Conservation (phyloP, 1,139 yeast species). For the Kluyveromyces sp. region DNA sequence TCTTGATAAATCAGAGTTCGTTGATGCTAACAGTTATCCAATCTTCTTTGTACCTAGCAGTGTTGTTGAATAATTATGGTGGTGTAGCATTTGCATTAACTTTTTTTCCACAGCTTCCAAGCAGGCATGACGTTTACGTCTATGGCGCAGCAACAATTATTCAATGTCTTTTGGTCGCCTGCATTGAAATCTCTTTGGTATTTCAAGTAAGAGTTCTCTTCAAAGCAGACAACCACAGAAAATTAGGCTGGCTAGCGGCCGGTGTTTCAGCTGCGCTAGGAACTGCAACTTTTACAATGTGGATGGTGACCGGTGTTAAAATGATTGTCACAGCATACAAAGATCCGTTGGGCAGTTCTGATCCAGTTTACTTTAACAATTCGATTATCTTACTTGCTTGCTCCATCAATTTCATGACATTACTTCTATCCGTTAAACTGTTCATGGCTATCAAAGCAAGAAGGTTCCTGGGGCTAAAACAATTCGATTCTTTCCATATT, state of each 20-base stretch:
- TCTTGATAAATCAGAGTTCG: constrained; percentile 57
- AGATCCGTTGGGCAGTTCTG: constrained; percentile 26
- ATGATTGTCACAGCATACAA: constrained; percentile 31
- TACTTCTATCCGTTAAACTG: constrained; percentile 55
- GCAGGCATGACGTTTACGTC: constrained; percentile 34
- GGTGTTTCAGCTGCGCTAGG: constrained; percentile 40
- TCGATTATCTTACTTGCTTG: constrained; percentile 61
- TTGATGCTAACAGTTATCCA: constrained; percentile 50
- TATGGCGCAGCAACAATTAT: constrained; percentile 55
- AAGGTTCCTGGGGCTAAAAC: constrained; percentile 67
- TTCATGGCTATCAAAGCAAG: constrained; percentile 63
- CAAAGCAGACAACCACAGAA: constrained; percentile 42
- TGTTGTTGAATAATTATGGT: constrained; percentile 47
- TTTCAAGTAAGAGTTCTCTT: constrained; percentile 69
- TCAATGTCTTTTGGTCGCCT: constrained; percentile 49
- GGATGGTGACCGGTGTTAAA: constrained; percentile 41
- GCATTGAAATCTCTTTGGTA: constrained; percentile 58
- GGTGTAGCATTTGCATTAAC: constrained; percentile 48
- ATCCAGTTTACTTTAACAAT: constrained; percentile 37
- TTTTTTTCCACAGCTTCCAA: constrained; percentile 36
- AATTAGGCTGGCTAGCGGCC: constrained; percentile 38
- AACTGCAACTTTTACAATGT: constrained; percentile 45
- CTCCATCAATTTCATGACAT: constrained; percentile 57
- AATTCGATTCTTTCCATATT: constrained; percentile 76
- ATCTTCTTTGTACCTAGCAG: constrained; percentile 50